Evolutionary conservation across 345 rosid species (phyloP).

Genomic region (Firmiana major): DNA sequence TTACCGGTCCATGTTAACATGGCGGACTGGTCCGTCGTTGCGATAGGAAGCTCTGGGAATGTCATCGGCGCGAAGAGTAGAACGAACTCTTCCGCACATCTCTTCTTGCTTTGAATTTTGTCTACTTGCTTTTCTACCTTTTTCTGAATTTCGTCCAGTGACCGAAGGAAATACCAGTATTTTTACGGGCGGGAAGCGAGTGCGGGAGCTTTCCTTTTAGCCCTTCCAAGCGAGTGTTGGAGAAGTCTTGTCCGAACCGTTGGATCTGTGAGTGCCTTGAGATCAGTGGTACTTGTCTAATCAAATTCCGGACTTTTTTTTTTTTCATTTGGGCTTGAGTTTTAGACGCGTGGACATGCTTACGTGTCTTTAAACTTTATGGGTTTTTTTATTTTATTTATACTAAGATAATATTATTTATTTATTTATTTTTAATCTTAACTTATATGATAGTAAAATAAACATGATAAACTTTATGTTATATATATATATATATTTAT

Average conservation of each 20-base stretch:
- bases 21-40: conserved; percentile 30
- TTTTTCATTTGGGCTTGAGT: neutral
- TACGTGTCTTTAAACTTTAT: neutral
- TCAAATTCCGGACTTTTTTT: neutral
- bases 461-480: no score
- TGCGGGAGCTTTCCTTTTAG: neutral
- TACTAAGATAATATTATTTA: no score
- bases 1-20: conserved; percentile 59
- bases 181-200: conserved; percentile 2
- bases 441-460: no score
- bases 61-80: conserved; percentile 64
- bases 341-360: neutral
- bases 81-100: conserved; percentile 91
- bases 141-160: neutral
- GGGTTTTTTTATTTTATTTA: no score
- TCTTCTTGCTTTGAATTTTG: neutral
- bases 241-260: neutral
- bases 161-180: neutral
- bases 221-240: neutral
- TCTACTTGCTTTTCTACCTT: neutral
- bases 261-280: neutral
- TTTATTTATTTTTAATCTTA: no score
- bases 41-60: conserved; percentile 67
- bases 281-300: neutral
- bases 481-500: no score